Conservation (phyloP, 768 basidiomycete genomes). For the Rubroboletus satanas region DNA sequence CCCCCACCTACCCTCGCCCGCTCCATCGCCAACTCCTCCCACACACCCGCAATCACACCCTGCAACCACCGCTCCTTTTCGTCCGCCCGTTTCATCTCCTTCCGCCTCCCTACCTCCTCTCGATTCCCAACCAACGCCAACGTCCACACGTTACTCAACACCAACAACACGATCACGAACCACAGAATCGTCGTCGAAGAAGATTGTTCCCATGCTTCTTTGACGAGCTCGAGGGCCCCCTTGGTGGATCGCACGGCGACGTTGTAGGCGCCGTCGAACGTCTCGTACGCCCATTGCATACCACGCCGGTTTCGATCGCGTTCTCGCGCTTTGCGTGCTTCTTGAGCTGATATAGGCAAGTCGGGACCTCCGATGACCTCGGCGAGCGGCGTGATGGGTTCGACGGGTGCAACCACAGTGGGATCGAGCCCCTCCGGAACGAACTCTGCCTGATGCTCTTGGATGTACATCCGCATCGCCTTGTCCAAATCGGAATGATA, state of each 20-base stretch:
- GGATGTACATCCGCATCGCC: slow-evolving; percentile 85
- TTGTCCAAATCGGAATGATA: slow-evolving; percentile 82
- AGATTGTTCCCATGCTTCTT: slow-evolving; percentile 77
- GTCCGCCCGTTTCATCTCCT: slow-evolving; percentile 50
- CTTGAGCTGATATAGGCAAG: slow-evolving; percentile 1
- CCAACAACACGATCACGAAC: slow-evolving; percentile 65
- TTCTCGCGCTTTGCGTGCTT: slow-evolving; percentile 51
- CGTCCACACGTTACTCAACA: slow-evolving; percentile 79
- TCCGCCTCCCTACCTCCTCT: slow-evolving; percentile 43
- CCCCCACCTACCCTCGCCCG: slow-evolving; percentile 29
- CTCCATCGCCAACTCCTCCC: slow-evolving; percentile 61
- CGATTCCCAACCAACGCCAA: slow-evolving; percentile 44
- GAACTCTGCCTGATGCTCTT: slow-evolving; percentile 87
- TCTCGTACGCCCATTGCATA: slow-evolving; percentile 87
- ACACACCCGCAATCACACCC: slow-evolving; percentile 64
- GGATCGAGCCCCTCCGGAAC: slow-evolving; percentile 75
- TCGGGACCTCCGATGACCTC: slow-evolving; percentile 12
- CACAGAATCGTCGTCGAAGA: slow-evolving; percentile 68
- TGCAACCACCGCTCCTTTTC: slow-evolving; percentile 76
- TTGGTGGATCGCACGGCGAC: slow-evolving; percentile 68
- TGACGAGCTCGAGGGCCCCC: slow-evolving; percentile 72
- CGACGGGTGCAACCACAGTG: slow-evolving; percentile 46
- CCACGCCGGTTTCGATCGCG: slow-evolving; percentile 66
- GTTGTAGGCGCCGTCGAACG: slow-evolving; percentile 68
- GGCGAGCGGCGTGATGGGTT: slow-evolving; percentile 30